Conservation (phyloP, 805 yeast species). For the Zygotorulaspora danielsina region DNA sequence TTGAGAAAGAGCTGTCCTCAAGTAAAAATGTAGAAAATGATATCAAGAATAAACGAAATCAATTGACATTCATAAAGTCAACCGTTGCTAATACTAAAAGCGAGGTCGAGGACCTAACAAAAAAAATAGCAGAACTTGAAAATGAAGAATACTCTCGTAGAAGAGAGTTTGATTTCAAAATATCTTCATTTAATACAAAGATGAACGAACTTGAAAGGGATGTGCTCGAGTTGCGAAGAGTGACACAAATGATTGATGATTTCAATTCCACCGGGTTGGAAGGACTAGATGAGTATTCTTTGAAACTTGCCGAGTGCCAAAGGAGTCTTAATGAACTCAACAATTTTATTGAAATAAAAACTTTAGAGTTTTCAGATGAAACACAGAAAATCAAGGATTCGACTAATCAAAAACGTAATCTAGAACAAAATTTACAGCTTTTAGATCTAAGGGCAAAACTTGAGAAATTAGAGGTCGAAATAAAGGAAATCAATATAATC, state of each 20-base stretch:
- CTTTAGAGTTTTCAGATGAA: constrained; percentile 17
- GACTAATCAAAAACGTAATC: constrained; percentile 55
- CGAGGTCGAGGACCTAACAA: constrained; percentile 9
- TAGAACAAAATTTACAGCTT: constrained; percentile 61
- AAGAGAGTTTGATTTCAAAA: constrained; percentile 2
- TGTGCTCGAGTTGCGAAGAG: constrained; percentile 21
- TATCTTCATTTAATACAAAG: background rate
- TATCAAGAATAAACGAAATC: constrained; percentile 11
- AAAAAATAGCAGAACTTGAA: constrained; percentile 7
- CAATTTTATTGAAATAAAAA: constrained; percentile 19
- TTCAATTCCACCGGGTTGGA: constrained; percentile 13
- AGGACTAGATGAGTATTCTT: constrained; percentile 19
- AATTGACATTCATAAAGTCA: constrained; percentile 12
- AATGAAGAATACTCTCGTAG: constrained; percentile 1
- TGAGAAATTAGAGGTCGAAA: constrained; percentile 35
- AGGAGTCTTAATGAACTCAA: constrained; percentile 20
- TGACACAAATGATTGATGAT: constrained; percentile 13
- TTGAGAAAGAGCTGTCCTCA: constrained; percentile 22
- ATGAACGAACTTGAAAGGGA: constrained; percentile 31
- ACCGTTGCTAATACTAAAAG: constrained; percentile 9
- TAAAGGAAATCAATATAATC: constrained; percentile 46
- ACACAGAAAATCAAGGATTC: constrained; percentile 50
- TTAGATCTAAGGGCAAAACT: constrained; percentile 43
- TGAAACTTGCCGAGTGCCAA: constrained; percentile 21
- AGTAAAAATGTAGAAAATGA: constrained; percentile 16